These are phyloP conservation scores for Aureobasidium sp. DNA, from an alignment of 2,329 filamentous ascomycete species.

Conservation along the genomic window DNA sequence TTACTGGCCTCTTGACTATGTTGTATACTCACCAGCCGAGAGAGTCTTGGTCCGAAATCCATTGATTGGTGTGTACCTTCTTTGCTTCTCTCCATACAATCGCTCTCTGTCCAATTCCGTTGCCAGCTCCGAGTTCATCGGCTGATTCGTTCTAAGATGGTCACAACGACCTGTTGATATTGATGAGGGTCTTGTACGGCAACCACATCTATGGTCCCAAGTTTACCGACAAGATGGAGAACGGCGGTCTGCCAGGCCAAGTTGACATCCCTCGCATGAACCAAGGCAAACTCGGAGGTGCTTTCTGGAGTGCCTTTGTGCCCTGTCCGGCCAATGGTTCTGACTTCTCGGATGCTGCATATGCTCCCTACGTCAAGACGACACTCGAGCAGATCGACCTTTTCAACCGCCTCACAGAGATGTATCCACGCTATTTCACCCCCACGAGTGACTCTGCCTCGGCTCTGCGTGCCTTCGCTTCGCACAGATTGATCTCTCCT, in stretches of 20 bases:
- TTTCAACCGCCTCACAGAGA: slow-evolving; percentile 52
- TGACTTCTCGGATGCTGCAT: slow-evolving; percentile 66
- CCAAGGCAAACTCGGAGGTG: slow-evolving; percentile 64
- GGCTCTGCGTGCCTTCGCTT: slow-evolving; percentile 46
- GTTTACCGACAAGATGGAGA: slow-evolving; percentile 66
- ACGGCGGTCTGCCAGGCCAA: slow-evolving; percentile 59
- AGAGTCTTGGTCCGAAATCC: slow-evolving; percentile 31
- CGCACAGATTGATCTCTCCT: slow-evolving; percentile 58
- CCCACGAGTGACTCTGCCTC: slow-evolving; percentile 49
- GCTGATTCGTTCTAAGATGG: slow-evolving; percentile 52
- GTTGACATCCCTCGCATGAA: slow-evolving; percentile 71
- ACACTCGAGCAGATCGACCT: slow-evolving; percentile 71
- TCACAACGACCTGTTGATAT: slow-evolving; percentile 77
- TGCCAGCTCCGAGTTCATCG: not conserved
- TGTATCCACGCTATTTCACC: slow-evolving; percentile 63
- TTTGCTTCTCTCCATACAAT: not conserved
- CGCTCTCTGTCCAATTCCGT: not conserved
- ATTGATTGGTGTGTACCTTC: slow-evolving; percentile 28
- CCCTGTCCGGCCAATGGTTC: slow-evolving; percentile 63
- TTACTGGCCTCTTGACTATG: not conserved
- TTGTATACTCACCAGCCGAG: slow-evolving; percentile 16
- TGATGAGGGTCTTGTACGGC: slow-evolving; percentile 55
- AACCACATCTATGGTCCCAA: slow-evolving; percentile 70
- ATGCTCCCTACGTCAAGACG: slow-evolving; percentile 54
- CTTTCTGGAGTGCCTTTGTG: slow-evolving; percentile 88